Percentiles rank a stretch among this genome's conserved stretches.
Evolutionary conservation across 139 green algal species (phyloP).

Genomic region (Micractinium sp.): DNA sequence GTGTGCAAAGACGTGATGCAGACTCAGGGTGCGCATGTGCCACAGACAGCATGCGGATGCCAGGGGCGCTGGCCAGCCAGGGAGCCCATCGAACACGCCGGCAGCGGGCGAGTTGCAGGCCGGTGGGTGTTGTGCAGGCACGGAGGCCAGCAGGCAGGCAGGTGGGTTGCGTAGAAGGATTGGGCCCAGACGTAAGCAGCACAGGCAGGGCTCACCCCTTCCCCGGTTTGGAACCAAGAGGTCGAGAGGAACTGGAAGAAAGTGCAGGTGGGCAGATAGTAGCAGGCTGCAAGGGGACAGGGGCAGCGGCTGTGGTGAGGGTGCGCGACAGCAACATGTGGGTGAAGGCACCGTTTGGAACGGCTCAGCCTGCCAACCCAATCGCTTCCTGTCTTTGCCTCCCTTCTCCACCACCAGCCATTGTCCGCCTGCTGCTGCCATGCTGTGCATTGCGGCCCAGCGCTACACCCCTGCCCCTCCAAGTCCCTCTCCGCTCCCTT

Average conservation of each 20-base stretch:
- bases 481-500: too few relatives aligned
- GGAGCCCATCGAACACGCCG: too few relatives aligned
- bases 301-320: too few relatives aligned
- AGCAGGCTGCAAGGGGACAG: not conserved
- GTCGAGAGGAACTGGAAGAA: not conserved
- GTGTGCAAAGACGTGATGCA: not conserved
- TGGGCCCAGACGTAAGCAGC: too few relatives aligned
- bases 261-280: not conserved
- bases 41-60: too few relatives aligned
- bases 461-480: too few relatives aligned
- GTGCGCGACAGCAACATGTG: not conserved
- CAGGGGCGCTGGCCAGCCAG: too few relatives aligned
- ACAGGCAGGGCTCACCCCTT: not conserved
- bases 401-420: too few relatives aligned
- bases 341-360: not conserved
- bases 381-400: not conserved
- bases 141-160: not conserved
- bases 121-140: too few relatives aligned
- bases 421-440: not conserved
- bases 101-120: too few relatives aligned
- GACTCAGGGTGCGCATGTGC: too few relatives aligned
- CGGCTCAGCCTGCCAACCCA: not conserved
- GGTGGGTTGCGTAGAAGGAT: not conserved
- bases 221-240: not conserved
- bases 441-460: too few relatives aligned